Conservation (phyloP, 2,329 filamentous ascomycete species). For the Arthroderma sp. region DNA sequence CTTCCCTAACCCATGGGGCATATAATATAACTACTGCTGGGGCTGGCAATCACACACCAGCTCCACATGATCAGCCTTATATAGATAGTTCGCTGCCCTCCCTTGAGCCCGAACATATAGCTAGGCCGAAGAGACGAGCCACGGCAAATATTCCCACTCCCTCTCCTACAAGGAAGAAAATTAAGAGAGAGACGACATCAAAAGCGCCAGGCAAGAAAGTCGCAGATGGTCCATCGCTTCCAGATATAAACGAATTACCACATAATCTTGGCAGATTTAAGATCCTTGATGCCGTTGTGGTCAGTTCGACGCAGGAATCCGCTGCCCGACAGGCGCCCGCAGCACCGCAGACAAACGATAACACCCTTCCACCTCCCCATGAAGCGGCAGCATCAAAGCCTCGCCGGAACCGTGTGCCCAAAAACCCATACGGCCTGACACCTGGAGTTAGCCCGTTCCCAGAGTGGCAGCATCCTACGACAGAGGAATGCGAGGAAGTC, state of each 20-base stretch:
- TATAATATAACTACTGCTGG: background rate
- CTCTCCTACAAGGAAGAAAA: background rate
- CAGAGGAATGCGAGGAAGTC: conserved; percentile 58
- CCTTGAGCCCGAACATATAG: background rate
- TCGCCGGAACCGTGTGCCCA: conserved; percentile 10
- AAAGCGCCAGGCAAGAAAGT: background rate
- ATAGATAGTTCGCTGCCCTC: background rate
- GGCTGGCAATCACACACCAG: background rate
- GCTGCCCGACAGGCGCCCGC: too few species aligned
- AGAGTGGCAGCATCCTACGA: conserved; percentile 51
- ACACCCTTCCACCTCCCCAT: conserved; percentile 2
- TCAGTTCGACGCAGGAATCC: background rate
- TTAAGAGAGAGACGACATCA: background rate
- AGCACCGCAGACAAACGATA: background rate
- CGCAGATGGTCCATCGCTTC: background rate
- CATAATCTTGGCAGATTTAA: conserved; percentile 18
- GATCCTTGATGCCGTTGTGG: background rate
- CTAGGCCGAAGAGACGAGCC: background rate
- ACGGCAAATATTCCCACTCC: background rate
- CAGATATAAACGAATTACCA: conserved; percentile 16
- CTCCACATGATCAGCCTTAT: background rate
- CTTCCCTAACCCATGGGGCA: background rate
- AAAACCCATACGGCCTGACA: conserved; percentile 39
- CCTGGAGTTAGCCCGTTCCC: conserved; percentile 54
- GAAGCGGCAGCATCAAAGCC: background rate